Evolutionary conservation across 1,284 basidiomycete genomes (phyloP).

Genomic region (Termitomyces sp.): DNA sequence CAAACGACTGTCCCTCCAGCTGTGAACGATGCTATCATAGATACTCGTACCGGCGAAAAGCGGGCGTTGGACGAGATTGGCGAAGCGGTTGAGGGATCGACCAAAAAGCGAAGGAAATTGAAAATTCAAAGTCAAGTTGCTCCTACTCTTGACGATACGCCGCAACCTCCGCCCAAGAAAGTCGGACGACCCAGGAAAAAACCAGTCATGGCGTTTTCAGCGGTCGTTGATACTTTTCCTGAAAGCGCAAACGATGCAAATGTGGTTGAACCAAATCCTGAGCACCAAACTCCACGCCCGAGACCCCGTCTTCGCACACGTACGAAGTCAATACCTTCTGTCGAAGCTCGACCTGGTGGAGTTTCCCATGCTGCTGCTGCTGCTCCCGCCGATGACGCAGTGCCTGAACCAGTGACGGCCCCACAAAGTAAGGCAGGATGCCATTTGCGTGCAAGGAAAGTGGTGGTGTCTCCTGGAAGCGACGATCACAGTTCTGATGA

Average conservation of each 20-base stretch:
- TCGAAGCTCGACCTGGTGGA: background rate
- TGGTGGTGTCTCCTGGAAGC: background rate
- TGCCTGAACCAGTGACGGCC: background rate
- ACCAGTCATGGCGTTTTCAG: background rate
- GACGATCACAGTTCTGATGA: background rate
- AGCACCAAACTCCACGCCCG: background rate
- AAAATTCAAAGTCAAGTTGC: constrained; percentile 8
- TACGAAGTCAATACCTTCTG: background rate
- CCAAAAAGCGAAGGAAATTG: constrained; percentile 12
- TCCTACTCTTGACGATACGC: background rate
- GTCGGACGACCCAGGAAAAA: background rate
- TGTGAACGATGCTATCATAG: background rate
- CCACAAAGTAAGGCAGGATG: background rate
- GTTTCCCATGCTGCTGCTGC: too few relatives aligned
- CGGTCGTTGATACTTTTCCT: background rate
- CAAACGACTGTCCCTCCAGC: background rate
- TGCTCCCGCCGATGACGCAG: background rate
- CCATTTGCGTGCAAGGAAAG: background rate
- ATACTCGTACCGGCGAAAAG: background rate
- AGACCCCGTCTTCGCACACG: background rate
- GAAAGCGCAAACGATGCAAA: background rate
- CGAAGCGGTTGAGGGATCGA: constrained; percentile 1
- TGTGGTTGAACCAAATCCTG: background rate
- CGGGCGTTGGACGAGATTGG: background rate
- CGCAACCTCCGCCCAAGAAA: background rate